Evolutionary conservation across 1,284 basidiomycete genomes (phyloP), one percentile per base, ranked within the genome.

Genomic region (Pholiota adiposa): DNA sequence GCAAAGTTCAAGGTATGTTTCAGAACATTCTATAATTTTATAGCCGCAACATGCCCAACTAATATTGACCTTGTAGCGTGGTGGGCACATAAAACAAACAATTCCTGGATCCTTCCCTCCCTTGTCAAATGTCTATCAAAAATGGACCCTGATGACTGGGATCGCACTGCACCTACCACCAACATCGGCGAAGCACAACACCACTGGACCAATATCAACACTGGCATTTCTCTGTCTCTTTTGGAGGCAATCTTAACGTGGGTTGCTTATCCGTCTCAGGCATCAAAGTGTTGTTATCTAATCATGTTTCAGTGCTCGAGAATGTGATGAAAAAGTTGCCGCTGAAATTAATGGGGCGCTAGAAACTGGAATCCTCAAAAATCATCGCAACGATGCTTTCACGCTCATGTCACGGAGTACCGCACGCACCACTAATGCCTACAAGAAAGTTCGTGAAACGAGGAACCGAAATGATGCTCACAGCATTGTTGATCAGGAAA

Each of bases 171-270:
- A 19, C 34, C 59, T 0, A 63, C 64, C 11, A 67, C 66, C 0
- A 69, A 67, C 46, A 49, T 64, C 9, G 64, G 63, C 27, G 63
- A 67, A 63, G 54, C 44, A 16, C 67, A 69, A 31, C 65, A 69
- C 38, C 64, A 67, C 34, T 67, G 61, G 61, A 65, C 66, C 0
- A 67, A 67, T 25, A 51, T 59, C 16, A 54, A 62, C 5, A 67
- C 63, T 2, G 63, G 66, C 2, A 60, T 59, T 21, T 51, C 54
- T 40, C 56, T 59, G 4, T 50, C 65, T 0, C 56, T 65, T 25
- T 18, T 66, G 1, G 66, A 66, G 34, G 61, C 60, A 0, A 57
- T 66, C 11, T 18, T 61, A 43, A 60, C 51, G 56, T 61, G 38
- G 54, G 43, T n/a, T n/a, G n/a, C n/a, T n/a, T 41, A 31, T 31